Evolutionary conservation across 108 stramenopile genomes (phyloP), one percentile per base, ranked within the genome.

Genomic region (Nitzschia inconspicua): DNA sequence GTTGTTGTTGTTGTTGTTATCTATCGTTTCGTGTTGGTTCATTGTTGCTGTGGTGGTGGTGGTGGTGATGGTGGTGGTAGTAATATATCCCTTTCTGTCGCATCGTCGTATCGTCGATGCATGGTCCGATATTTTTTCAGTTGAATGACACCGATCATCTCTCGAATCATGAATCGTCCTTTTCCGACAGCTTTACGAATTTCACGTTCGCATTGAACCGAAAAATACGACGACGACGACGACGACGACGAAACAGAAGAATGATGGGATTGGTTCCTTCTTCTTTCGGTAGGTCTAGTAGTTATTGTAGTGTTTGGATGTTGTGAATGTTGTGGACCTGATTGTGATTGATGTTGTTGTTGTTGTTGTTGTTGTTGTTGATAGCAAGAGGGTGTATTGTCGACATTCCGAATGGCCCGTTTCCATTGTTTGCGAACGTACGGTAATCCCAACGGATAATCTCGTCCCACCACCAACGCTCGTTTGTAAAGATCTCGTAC

Each of bases 401-500:
- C 28, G 14, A 74, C 73, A 68, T 88, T 71, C 31, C 83, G 77
- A 29, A 97, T 49, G 9, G 88, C 89, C 60, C 77, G 75, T 64
- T 97, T 97, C 85, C 89, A 95, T 36, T 65, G 70, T 14, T 65
- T 36, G 2, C 91, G 72, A 40, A 95, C 91, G 44, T 85, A 82
- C 7, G 84, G 84, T 24, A 94, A 25, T n/a, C 96, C 96, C 4
- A 77, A 61, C 7, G 95, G 86, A 68, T 97, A 97, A 35, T 95
- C 94, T 30, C 60, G 65, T 23, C 94, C 96, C 4, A 94, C 95
- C 9, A 64, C 44, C 14, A 97, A 51, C 22, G 81, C 88, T 11
- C 93, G 82, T 63, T 97, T 97, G 78, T 97, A 97, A 41, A 97
- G 51, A 68, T 93, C 91, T 60, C 94, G 78, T 23, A 94, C 89